Base-by-base conservation (phyloP, 805 yeast genomes). In the Clavispora vitiphila region DNA sequence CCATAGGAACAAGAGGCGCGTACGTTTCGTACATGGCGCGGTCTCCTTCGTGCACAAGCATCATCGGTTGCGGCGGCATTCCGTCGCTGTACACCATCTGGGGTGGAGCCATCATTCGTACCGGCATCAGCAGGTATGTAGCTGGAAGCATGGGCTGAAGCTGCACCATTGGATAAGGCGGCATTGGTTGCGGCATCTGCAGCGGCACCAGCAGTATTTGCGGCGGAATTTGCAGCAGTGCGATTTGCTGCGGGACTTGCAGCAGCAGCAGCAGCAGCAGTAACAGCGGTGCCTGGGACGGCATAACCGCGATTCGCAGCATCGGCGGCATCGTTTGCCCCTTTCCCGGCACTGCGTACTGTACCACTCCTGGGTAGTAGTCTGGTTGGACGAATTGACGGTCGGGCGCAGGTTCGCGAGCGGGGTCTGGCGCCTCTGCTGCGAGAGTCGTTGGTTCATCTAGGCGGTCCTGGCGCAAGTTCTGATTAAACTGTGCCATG, bases 401-500 rank as follows among this genome's bases (percentile, higher is more conserved):
- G 5, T 29, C 32, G 1, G 32, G 32, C n/a, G 32, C 32, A 15
- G 32, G 32, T 20, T 29, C 32, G 32, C 32, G 32, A 5, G 32
- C 32, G 11, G 32, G 32, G 32, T 29, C 32, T 8, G 32, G 32
- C 12, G 32, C 32, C 32, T 29, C 32, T 7, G 32, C 18, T 10
- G 32, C 32, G 2, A 29, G 32, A 5, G 32, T 20, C 4, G 20
- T 8, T 4, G 39, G 20, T 10, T 44, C 50, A n/a, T 44, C 48
- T 8, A 37, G 34, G 18, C 49, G 39, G 22, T 58, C 63, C 27
- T 57, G 60, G 22, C 62, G 55, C 37, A 57, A 42, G 41, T 49
- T 55, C 40, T 72, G 72, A 50, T 72, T 65, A 46, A 64, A 63
- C 48, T 76, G 81, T 1, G 80, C 80, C 64, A 66, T 64, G 38